phyloP scores from a whole-genome alignment of 176 grass and related monocot species.

The Saccharum spontaneum region DNA sequence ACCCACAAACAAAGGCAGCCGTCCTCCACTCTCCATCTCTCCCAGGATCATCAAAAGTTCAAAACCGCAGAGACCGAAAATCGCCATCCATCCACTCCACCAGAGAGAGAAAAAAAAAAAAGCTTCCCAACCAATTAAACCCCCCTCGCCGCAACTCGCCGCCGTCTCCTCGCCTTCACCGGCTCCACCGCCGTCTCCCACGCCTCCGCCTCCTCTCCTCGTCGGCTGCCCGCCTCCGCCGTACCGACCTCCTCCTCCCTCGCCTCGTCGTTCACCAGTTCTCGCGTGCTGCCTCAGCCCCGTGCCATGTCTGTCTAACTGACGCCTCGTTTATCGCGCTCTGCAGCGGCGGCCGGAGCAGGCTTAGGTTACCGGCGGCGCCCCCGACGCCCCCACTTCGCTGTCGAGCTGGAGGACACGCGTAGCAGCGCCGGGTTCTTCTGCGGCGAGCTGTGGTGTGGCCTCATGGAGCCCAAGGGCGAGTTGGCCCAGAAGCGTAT shows the following conservation, averaged over 20 bases:
- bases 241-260: not conserved
- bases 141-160: not conserved
- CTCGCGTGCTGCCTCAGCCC: not conserved
- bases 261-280: not conserved
- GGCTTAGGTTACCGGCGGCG: constrained; percentile 30
- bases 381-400: not conserved
- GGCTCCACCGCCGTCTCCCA: not conserved
- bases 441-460: constrained; percentile 89
- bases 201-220: not conserved
- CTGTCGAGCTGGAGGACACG: constrained; percentile 85
- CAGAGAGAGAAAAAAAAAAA: not conserved
- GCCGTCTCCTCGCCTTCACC: not conserved
- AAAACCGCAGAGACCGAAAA: constrained; percentile 5
- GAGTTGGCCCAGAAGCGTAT: constrained; percentile 65
- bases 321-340: constrained; percentile 10
- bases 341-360: constrained; percentile 41
- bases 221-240: not conserved
- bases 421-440: constrained; percentile 61
- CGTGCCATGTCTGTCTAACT: not conserved
- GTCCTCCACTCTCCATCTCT: not conserved
- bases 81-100: constrained; percentile 15
- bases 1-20: not conserved
- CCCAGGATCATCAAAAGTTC: not conserved
- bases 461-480: constrained; percentile 75
- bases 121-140: constrained; percentile 10